These are phyloP conservation scores for Aureobasidium sp. DNA, from an alignment of 2,329 filamentous ascomycete species.

Conservation along the genomic window DNA sequence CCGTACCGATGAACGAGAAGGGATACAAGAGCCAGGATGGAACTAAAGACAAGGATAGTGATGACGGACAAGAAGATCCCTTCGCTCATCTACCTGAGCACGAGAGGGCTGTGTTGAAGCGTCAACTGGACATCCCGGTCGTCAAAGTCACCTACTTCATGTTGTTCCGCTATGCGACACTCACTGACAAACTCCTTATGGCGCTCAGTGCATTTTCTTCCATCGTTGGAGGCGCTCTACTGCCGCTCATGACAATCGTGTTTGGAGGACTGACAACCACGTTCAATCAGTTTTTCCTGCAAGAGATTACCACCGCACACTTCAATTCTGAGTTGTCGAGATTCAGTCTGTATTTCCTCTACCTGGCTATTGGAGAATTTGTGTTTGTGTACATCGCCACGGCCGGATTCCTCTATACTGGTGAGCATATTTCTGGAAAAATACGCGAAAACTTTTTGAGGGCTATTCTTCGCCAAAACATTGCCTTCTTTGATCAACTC, in stretches of 20 bases:
- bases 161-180: slow-evolving; percentile 38
- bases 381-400: slow-evolving; percentile 69
- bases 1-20: slow-evolving; percentile 21
- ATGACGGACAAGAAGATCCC: slow-evolving; percentile 22
- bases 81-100: slow-evolving; percentile 31
- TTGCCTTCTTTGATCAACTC: slow-evolving; percentile 86
- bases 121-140: slow-evolving; percentile 34
- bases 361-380: slow-evolving; percentile 75
- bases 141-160: slow-evolving; percentile 33
- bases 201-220: slow-evolving; percentile 28
- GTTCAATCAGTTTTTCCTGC: slow-evolving; percentile 57
- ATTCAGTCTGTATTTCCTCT: slow-evolving; percentile 74
- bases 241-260: slow-evolving; percentile 42
- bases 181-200: slow-evolving; percentile 33
- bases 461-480: slow-evolving; percentile 79
- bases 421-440: slow-evolving; percentile 39
- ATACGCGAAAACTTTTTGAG: slow-evolving; percentile 70
- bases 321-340: slow-evolving; percentile 54
- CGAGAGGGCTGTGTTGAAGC: slow-evolving; percentile 27
- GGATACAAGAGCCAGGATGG: slow-evolving; percentile 16
- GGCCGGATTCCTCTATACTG: slow-evolving; percentile 71
- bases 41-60: slow-evolving; percentile 4
- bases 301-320: slow-evolving; percentile 37
- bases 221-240: slow-evolving; percentile 26
- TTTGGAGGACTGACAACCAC: slow-evolving; percentile 67